These are phyloP conservation scores for Fusarium circinatum DNA, from an alignment of 2,329 filamentous ascomycete species.

Conservation along the genomic window DNA sequence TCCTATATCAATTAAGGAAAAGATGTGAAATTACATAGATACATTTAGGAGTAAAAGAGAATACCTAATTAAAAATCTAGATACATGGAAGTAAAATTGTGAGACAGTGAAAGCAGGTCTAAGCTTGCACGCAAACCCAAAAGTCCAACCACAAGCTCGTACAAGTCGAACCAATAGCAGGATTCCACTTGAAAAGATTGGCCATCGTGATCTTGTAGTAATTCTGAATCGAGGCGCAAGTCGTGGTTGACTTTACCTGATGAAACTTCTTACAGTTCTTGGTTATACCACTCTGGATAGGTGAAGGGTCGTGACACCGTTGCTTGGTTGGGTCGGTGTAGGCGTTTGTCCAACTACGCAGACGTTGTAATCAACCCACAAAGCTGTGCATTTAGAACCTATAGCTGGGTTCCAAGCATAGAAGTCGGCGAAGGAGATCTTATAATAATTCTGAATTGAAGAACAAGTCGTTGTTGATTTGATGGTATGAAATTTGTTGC, in stretches of 20 bases:
- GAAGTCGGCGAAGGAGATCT: background rate
- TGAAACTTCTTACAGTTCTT: background rate
- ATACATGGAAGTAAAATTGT: too few species aligned
- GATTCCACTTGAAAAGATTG: slow-evolving; percentile 12
- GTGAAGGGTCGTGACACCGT: background rate
- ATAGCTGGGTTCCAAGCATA: slow-evolving; percentile 15
- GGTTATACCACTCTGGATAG: background rate
- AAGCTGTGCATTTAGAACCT: background rate
- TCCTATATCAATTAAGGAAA: background rate
- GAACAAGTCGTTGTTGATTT: background rate
- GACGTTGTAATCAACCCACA: background rate
- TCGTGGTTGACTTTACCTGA: background rate
- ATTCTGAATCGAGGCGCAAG: background rate
- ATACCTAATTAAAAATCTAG: too few species aligned
- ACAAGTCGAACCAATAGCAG: background rate
- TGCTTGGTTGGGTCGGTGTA: background rate
- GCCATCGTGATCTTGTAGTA: slow-evolving; percentile 13
- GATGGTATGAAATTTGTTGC: background rate
- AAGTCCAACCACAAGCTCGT: background rate
- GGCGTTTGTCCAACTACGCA: background rate
- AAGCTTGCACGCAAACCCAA: background rate
- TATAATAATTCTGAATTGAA: background rate
- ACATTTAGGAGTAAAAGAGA: too few species aligned
- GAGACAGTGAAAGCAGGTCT: background rate
- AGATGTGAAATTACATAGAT: background rate